Conservation (phyloP, 345 rosid genomes). For the Salix koriyanagi region DNA sequence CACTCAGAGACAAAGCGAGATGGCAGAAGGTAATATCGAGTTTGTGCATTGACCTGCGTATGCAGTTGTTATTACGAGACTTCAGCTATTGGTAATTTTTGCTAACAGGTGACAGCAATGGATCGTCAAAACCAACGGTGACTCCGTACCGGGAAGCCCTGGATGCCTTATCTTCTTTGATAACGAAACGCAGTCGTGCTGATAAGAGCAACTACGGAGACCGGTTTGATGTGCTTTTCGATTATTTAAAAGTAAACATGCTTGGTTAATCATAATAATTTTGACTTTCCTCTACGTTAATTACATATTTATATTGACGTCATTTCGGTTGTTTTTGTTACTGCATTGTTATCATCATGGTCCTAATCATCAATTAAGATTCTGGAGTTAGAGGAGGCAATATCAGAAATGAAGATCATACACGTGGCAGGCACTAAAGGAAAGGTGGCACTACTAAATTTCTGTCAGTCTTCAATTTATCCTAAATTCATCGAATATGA, state of each 20-base stretch:
- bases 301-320: not conserved
- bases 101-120: conserved; percentile 3
- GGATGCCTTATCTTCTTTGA: conserved; percentile 81
- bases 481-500: not conserved
- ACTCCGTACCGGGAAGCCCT: conserved; percentile 55
- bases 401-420: conserved; percentile 69
- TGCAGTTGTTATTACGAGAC: not conserved
- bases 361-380: conserved; percentile 35
- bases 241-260: conserved; percentile 63
- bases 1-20: not conserved
- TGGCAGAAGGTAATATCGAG: conserved; percentile 24
- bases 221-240: conserved; percentile 63
- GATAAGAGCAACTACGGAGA: conserved; percentile 65
- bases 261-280: not conserved
- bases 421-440: conserved; percentile 99
- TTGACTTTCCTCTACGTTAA: not conserved
- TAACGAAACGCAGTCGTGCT: conserved; percentile 70
- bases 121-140: conserved; percentile 14
- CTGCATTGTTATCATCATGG: too few relatives aligned
- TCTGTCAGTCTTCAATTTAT: not conserved
- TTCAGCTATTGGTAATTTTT: not conserved
- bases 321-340: not conserved
- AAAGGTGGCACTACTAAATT: conserved; percentile 44
- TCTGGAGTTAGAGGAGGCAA: conserved; percentile 69
- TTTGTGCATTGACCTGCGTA: not conserved